Evolutionary conservation across 2,329 filamentous ascomycete genomes (phyloP), one percentile per base, ranked within the genome.

Genomic region (Fonsecaea pedrosoi): DNA sequence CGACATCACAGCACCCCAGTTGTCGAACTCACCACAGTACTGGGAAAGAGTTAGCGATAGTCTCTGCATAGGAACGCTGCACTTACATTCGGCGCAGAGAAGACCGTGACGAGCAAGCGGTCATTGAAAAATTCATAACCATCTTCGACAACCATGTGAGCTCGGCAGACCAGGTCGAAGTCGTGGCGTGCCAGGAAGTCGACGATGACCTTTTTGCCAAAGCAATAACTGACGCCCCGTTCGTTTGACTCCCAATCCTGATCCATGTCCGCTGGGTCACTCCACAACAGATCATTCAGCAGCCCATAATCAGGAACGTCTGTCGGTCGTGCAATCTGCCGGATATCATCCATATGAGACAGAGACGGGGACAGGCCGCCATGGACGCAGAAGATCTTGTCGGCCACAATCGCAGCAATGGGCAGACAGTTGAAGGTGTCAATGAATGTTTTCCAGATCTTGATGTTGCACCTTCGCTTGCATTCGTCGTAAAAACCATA

Each of bases 111-210:
- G 67, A 99, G 80, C 54, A 97, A 91, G 66, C 95, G 87, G 77
- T 99, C 95, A 69, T 92, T 96, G 79, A 98, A 99, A 79, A 99
- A 99, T 76, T 99, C 95, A 79, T 99, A 99, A 10, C 95, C 95
- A 77, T 99, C 95, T 79, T 99, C 95, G 25, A 99, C 95, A 60
- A 99, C 95, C 95, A 98, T 98, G 81, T 99, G 95, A 57, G 95
- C 95, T 72, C 95, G 90, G 78, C 95, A 99, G 60, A 99, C 94
- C 59, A 99, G 83, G 78, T 99, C 95, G 77, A 99, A 98, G 79
- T 99, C 95, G 77, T 99, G 95, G 64, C 91, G 88, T 67, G 93
- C 90, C 70, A 99, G 82, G 78, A 99, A 99, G 74, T 98, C 93
- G 78, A 94, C 94, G 69, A 99, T 98, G 71, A 99, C 94, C 76